A percentile compares a stretch with the other conserved stretches of the same genome.
phyloP scores from a whole-genome alignment of 73 alveolate species.

The Tetrahymena thermophila region DNA sequence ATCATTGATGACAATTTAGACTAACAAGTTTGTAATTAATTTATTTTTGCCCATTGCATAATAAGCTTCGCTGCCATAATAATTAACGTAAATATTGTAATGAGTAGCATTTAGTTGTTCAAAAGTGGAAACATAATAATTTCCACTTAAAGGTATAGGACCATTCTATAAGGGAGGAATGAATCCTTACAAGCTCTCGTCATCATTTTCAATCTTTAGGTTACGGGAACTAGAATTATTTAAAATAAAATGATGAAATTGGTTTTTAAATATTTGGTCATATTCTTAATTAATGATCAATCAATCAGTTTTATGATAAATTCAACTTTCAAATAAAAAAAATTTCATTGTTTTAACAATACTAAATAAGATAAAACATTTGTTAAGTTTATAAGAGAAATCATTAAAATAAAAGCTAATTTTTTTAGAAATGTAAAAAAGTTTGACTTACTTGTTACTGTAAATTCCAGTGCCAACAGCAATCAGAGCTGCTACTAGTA shows the following conservation, averaged over 20 bases:
- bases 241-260: background rate
- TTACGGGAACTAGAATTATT: background rate
- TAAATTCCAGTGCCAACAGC: background rate
- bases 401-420: background rate
- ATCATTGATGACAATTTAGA: background rate
- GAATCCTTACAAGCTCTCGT: background rate
- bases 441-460: background rate
- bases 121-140: background rate
- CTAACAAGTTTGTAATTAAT: background rate
- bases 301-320: no score
- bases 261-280: no score
- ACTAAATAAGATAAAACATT: no score
- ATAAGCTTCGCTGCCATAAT: background rate
- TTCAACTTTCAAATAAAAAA: no score
- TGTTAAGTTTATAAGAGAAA: no score
- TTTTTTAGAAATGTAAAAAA: background rate
- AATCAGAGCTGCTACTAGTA: background rate
- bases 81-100: background rate
- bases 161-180: background rate
- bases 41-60: background rate
- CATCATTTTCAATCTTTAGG: background rate
- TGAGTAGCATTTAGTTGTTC: background rate
- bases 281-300: no score
- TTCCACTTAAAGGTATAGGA: background rate
- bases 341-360: no score